Base-by-base conservation (phyloP, 139 green algal genomes). In the Pseudopediastrum boryanum region DNA sequence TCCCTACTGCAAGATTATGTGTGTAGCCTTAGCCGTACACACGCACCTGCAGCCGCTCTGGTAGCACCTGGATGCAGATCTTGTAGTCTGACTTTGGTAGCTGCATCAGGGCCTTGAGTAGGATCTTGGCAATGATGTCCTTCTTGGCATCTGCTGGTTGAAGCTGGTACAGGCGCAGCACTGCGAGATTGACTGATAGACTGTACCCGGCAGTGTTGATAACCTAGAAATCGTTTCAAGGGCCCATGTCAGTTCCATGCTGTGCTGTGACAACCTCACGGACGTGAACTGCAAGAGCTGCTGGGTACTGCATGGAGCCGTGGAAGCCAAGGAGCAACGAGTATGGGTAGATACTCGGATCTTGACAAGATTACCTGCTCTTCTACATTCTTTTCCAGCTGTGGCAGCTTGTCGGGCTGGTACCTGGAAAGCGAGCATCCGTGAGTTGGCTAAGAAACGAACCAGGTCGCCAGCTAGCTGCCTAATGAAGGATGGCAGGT, bases 131-230 rank as follows among this genome's bases (percentile, higher is more conserved):
- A 19, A 90, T 50, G 2, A 84, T 52, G 2, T 81, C 39, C 19
- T 83, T 65, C 38, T 89, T 86, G 0, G 62, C 62, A 23, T 64
- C 23, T 35, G 71, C 66, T 7, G 85, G 83, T 42, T 84, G 31
- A 41, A 93, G 80, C 48, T 90, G 79, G 78, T 92, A 92, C 13
- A 88, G 72, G 23, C 87, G 52, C 48, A 93, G 73, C 43, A 93
- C 81, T 16, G 87, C 78, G 4, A 88, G 35, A 42, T 86, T 87
- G 3, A 85, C 82, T 33, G 88, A 80, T 44, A 89, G 54, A 41
- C 78, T 71, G 54, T 86, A 90, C 27, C 71, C 63, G n/a, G 42
- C 52, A 12, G 58, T 69, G 44, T 72, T 58, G 5, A 58, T 42
- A 25, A 72, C 48, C 74, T 81, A 44, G 35, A 27, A 42, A 41